Evolutionary conservation across 2,329 filamentous ascomycete genomes (phyloP), one percentile per base, ranked within the genome.

Genomic region (Alternaria panax): DNA sequence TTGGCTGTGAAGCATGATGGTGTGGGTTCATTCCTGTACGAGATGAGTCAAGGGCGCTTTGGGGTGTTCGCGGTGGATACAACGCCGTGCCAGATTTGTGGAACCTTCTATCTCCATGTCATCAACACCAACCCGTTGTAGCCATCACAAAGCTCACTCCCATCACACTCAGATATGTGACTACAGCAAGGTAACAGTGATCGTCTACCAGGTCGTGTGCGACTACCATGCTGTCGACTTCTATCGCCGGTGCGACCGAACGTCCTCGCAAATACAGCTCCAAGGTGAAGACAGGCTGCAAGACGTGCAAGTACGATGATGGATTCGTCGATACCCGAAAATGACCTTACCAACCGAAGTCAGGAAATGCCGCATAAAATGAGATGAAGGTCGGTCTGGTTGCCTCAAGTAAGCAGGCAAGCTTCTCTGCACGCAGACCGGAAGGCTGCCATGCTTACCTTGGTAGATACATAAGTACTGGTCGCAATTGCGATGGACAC

Each of bases 281-380:
- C 6, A 66, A 63, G 34, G 67, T 67, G 9, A 69, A 59, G 22
- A 70, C 68, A 6, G 69, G 69, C 11, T 72, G 69, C 51, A 56
- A 45, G 42, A 71, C 68, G 12, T 70, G 67, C 62, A 68, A 68
- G 66, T 69, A 63, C 9, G 63, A 61, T 40, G 14, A 28, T 18
- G 40, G 9, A 25, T 20, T 16, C 22, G 14, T 32, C 8, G 24
- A 22, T 20, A 14, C 30, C 14, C 12, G 51, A 9, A 20, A n/a
- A 38, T 36, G 6, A 41, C 6, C 5, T 43, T 25, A 18, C 24
- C 16, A 53, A 45, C 18, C 28, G 11, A 32, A 5, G 7, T 11
- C 18, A 46, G 27, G 3, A 46, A 22, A 32, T 18, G 27, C 14
- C 43, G 18, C 27, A n/a, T 46, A 12, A 32, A 46, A n/a, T 46